Evolutionary conservation across 2,329 filamentous ascomycete genomes (phyloP), one percentile per base, ranked within the genome.

Genomic region (Xylaria sp.): DNA sequence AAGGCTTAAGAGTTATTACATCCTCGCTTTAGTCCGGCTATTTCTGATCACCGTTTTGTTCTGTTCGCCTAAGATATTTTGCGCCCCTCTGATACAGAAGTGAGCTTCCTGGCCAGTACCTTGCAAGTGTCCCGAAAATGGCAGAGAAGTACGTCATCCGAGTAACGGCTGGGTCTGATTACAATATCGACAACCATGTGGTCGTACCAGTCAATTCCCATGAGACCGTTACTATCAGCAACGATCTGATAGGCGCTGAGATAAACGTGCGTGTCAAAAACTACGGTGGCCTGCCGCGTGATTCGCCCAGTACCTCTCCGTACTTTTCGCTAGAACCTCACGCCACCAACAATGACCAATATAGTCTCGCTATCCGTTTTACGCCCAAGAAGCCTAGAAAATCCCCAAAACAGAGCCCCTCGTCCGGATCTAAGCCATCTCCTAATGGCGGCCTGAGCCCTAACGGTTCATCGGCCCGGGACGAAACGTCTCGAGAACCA

Each of bases 321-420:
- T 98, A 98, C 83, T 98, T 98, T 84, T 84, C 86, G 15, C 82
- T 88, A 6, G 87, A 90, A 6, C 86, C 88, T 20, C 94, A 97
- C 79, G 84, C 83, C 25, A 84, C 85, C 71, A 87, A 87, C 73
- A 81, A 85, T 62, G 94, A 98, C 80, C 92, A 94, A 78, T 98
- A 98, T 84, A 93, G 90, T 75, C 94, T 98, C 75, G 86, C 89
- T 39, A 91, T 97, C 78, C 87, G 88, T 55, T 93, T 98, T 80
- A 89, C 87, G 0, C 93, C 92, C n/a, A 93, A 92, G 75, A 75
- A 82, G 37, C 74, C 76, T 1, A 20, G 31, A 2, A 50, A 57
- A 41, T 9, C 73, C 73, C 64, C 70, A 56, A 64, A 46, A 25
- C 63, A 66, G 28, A 71, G 15, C 20, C 48, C 48, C 6, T 28